Evolutionary conservation across 495 filamentous ascomycete genomes (phyloP).

Genomic region (Daldinia bambusicola): DNA sequence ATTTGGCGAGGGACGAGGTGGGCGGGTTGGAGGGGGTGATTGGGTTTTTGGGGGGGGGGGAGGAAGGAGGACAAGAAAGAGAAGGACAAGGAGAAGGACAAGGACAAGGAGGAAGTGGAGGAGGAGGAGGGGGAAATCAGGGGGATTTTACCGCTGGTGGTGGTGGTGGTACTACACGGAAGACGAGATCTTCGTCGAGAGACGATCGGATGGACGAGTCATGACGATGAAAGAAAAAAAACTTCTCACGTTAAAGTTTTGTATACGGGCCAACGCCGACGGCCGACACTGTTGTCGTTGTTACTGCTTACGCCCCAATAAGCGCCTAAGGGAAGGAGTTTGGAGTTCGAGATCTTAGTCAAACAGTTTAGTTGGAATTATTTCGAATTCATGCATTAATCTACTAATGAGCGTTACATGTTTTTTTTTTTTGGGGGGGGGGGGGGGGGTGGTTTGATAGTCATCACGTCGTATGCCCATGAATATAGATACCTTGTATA

Average conservation of each 20-base stretch:
- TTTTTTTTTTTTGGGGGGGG: no score
- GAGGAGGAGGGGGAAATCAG: not conserved
- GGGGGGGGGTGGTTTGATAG: no score
- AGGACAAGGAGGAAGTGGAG: not conserved
- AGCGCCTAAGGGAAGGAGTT: conserved; percentile 20
- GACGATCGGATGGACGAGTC: conserved; percentile 48
- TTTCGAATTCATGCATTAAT: not conserved
- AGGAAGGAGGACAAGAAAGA: not conserved
- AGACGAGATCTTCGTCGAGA: conserved; percentile 14
- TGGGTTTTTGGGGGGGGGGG: conserved; percentile 51
- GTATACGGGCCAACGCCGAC: not conserved
- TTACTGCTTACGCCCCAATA: conserved; percentile 14
- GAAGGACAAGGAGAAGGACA: not conserved
- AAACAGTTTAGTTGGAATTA: not conserved
- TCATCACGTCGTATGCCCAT: no score
- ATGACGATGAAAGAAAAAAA: conserved; percentile 3
- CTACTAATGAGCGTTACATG: not conserved
- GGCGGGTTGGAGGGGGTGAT: conserved; percentile 63
- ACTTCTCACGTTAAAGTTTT: not conserved
- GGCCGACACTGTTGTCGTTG: not conserved
- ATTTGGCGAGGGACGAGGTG: conserved; percentile 59
- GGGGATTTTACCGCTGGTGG: not conserved
- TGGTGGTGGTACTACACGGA: not conserved
- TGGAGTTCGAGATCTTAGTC: conserved; percentile 18
- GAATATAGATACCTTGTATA: not conserved